Conservation (phyloP, 148 eudicot genomes). For the Nyssa sinensis region DNA sequence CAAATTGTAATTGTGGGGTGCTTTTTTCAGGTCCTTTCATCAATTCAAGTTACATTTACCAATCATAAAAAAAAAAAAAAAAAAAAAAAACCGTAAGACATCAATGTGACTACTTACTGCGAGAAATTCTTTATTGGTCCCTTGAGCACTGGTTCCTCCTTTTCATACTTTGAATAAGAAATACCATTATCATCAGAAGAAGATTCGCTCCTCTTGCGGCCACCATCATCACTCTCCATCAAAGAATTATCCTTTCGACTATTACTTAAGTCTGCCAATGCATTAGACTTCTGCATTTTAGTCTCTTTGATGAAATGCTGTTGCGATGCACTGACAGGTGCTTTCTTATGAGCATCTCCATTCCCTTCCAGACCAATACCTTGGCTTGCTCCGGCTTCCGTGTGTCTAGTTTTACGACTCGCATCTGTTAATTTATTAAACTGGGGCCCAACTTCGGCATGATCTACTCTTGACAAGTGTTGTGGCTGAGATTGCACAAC, state of each 20-base stretch:
- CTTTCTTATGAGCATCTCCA: conserved; percentile 53
- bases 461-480: conserved; percentile 36
- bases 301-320: conserved; percentile 49
- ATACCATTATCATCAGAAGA: conserved; percentile 64
- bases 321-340: conserved; percentile 24
- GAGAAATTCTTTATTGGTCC: conserved; percentile 65
- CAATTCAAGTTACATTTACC: no score
- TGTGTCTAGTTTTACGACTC: conserved; percentile 35
- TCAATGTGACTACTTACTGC: conserved; percentile 57
- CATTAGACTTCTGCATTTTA: conserved; percentile 52
- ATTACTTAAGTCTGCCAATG: conserved; percentile 30
- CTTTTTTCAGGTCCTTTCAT: no score
- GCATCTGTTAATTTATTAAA: conserved; percentile 36
- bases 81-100: no score
- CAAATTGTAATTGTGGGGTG: no score
- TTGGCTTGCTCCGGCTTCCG: conserved; percentile 41
- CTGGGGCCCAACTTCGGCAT: conserved; percentile 30
- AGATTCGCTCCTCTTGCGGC: conserved; percentile 59
- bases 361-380: conserved; percentile 46
- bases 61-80: no score
- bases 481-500: conserved; percentile 30
- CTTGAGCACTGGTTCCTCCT: conserved; percentile 83
- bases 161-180: conserved; percentile 80
- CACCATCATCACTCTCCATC: conserved; percentile 43
- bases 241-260: conserved; percentile 38